Evolutionary conservation across 352 stramenopile genomes (phyloP), one percentile per base, ranked within the genome.

Genomic region (Globisporangium middletonii): DNA sequence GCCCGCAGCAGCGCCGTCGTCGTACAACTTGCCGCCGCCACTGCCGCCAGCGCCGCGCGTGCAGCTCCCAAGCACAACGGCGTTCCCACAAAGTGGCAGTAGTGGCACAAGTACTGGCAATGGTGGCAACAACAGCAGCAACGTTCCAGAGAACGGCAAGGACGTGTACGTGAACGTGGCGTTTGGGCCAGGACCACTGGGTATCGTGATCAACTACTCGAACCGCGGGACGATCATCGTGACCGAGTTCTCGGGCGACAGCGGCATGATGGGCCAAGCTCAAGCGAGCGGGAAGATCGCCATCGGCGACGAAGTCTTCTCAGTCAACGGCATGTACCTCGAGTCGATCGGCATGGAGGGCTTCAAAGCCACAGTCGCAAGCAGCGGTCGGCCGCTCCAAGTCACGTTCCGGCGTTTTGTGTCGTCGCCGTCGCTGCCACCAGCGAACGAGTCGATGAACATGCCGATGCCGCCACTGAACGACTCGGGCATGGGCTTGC

Each of bases 121-220:
- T 30, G 33, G 33, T 11, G 13, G 41, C 49, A 23, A 37, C 43
- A 47, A 0, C 38, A 11, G 38, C 43, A 42, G n/a, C 55, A 37
- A 5, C 42, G 23, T 54, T 37, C 41, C 30, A 47, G 55, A 58
- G 12, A 53, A 58, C 60, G 16, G 18, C 4, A 69, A 50, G n/a
- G 64, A 72, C n/a, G 69, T 69, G 27, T 69, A 86, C 11, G 60
- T 85, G 2, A 63, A 89, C 27, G 83, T 93, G 53, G 65, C 84
- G 26, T 94, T 94, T 66, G 72, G 67, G 0, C 60, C 71, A 35
- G 85, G 85, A 13, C 85, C 81, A 2, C 65, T 94, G 26, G 83
- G 83, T 1, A 84, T 93, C 37, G 85, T 94, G 55, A 93, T 94
- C 50, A 92, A 94, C 46, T 87, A 92, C 50, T 89, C 84, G 11